Evolutionary conservation across 345 rosid species (phyloP).

Genomic region (Sapria himalayana): DNA sequence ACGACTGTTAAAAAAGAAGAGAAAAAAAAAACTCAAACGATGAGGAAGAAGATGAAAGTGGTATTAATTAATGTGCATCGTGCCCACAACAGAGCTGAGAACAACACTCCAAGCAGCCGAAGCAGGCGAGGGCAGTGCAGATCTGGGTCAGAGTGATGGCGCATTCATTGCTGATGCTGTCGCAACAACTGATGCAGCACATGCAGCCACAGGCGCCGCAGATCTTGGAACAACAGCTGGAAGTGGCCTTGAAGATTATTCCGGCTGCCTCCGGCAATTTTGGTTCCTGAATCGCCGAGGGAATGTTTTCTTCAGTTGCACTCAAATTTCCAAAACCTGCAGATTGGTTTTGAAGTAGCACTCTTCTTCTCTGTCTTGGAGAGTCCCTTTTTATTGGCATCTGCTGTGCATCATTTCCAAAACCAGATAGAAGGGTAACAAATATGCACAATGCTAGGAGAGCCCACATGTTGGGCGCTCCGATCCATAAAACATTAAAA

Average conservation of each 20-base stretch:
- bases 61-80: constrained; percentile 11
- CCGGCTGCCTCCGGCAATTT: constrained; percentile 66
- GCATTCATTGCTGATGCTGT: constrained; percentile 43
- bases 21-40: background rate
- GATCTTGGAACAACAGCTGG: constrained; percentile 43
- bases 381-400: constrained; percentile 15
- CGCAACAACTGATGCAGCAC: constrained; percentile 61
- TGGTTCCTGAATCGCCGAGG: constrained; percentile 29
- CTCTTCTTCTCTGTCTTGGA: constrained; percentile 13
- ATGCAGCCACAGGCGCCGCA: constrained; percentile 58
- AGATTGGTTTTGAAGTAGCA: constrained; percentile 19
- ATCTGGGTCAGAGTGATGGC: constrained; percentile 36
- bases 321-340: constrained; percentile 52
- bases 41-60: background rate
- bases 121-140: constrained; percentile 42
- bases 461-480: no score
- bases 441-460: no score
- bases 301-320: constrained; percentile 48
- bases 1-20: no score
- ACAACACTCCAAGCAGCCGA: constrained; percentile 73
- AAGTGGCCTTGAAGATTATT: constrained; percentile 50
- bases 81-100: constrained; percentile 43
- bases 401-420: no score
- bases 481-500: no score
- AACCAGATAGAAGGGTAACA: no score